Conservation (phyloP, 805 yeast genomes). For the Maudiozyma pseudohumilis region DNA sequence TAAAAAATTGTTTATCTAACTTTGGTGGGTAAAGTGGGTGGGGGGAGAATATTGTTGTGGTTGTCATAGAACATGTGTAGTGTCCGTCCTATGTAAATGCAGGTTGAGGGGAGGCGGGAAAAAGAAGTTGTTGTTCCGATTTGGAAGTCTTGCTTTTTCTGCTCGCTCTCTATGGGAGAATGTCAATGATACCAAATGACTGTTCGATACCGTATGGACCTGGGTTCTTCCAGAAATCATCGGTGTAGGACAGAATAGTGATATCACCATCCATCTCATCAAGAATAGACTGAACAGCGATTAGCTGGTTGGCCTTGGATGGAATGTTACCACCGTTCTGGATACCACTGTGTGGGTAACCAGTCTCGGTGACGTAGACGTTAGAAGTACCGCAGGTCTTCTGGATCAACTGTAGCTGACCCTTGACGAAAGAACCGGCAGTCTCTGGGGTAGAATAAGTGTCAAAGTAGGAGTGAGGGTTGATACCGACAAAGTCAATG, state of each 20-base stretch:
- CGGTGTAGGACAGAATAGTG: constrained; percentile 67
- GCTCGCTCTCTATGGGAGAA: constrained; percentile 14
- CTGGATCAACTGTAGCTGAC: constrained; percentile 49
- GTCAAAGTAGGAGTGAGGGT: constrained; percentile 82
- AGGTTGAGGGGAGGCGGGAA: too few relatives aligned
- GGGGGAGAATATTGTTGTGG: not conserved
- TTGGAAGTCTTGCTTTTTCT: too few relatives aligned
- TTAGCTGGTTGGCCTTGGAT: constrained; percentile 52
- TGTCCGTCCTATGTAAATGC: not conserved
- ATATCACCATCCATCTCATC: constrained; percentile 47
- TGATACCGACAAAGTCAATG: constrained; percentile 77
- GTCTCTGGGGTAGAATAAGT: constrained; percentile 45
- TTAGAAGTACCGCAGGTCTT: constrained; percentile 44
- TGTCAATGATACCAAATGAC: constrained; percentile 58
- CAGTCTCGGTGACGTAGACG: constrained; percentile 73
- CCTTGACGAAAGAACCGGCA: constrained; percentile 62
- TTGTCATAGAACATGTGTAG: not conserved
- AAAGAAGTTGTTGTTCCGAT: too few relatives aligned
- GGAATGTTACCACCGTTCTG: constrained; percentile 71
- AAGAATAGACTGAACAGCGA: constrained; percentile 58
- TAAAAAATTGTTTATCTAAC: too few relatives aligned
- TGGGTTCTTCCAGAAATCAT: constrained; percentile 82
- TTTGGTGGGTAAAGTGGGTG: too few relatives aligned
- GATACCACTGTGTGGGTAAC: constrained; percentile 72
- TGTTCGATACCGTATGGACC: constrained; percentile 83